A percentile compares a stretch with the other conserved stretches of the same genome.
Evolutionary conservation across 2,329 filamentous ascomycete genomes (phyloP).

Genomic region (Botrytis elliptica): DNA sequence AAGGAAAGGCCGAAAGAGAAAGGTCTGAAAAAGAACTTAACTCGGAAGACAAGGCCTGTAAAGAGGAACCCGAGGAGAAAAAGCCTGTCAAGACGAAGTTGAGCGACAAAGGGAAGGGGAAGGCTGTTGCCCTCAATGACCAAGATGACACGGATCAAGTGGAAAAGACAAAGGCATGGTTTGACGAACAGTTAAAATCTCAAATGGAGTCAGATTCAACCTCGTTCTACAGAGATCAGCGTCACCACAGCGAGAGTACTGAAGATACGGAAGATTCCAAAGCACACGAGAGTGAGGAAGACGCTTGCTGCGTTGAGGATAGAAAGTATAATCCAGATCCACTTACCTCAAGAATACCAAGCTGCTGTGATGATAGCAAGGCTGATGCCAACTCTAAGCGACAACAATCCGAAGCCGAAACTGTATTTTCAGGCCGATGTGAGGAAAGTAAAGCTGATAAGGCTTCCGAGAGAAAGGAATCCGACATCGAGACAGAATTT

Average conservation of each 20-base stretch:
- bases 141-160: background rate
- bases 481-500: background rate
- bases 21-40: background rate
- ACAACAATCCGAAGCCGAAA: conserved; percentile 8
- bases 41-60: background rate
- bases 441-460: background rate
- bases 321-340: background rate
- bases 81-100: background rate
- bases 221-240: background rate
- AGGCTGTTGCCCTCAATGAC: background rate
- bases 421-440: background rate
- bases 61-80: background rate
- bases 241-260: background rate
- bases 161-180: conserved; percentile 11
- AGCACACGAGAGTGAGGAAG: background rate
- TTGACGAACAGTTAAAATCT: background rate
- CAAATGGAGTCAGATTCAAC: background rate
- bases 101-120: background rate
- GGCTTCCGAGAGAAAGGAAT: background rate
- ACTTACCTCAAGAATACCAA: conserved; percentile 7
- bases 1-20: background rate
- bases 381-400: background rate
- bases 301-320: background rate
- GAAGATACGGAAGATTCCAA: background rate
- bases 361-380: conserved; percentile 16